Evolutionary conservation across 1,284 basidiomycete genomes (phyloP).

Genomic region (Irpex sp.): DNA sequence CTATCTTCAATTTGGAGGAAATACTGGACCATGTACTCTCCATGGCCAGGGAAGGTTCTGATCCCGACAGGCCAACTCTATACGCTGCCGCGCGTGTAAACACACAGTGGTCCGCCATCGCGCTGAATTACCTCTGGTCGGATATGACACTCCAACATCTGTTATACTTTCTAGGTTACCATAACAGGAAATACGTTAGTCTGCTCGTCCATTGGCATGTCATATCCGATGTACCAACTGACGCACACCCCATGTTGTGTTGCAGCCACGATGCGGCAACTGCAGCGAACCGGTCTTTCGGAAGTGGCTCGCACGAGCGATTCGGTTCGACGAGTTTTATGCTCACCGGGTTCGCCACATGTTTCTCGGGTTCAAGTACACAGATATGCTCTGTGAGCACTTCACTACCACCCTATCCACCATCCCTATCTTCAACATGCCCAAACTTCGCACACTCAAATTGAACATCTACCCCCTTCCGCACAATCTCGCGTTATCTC

Average conservation of each 20-base stretch:
- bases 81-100: not conserved
- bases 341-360: not conserved
- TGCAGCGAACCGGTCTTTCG: not conserved
- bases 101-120: not conserved
- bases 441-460: not conserved
- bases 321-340: not conserved
- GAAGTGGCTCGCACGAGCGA: not conserved
- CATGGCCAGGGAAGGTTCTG: not conserved
- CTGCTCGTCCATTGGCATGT: not conserved
- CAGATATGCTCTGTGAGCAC: not conserved
- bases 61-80: not conserved
- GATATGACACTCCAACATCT: not conserved
- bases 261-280: not conserved
- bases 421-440: not conserved
- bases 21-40: not conserved
- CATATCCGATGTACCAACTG: not conserved
- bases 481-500: not conserved
- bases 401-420: not conserved
- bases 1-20: not conserved
- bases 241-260: not conserved
- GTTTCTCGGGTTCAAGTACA: not conserved
- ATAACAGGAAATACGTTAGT: not conserved
- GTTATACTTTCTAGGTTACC: not conserved
- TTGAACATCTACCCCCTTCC: not conserved
- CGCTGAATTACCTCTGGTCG: not conserved